Percentiles rank a stretch among this genome's conserved stretches.
Conservation (phyloP, 257 asterid species). For the Primulina huaijiensis region DNA sequence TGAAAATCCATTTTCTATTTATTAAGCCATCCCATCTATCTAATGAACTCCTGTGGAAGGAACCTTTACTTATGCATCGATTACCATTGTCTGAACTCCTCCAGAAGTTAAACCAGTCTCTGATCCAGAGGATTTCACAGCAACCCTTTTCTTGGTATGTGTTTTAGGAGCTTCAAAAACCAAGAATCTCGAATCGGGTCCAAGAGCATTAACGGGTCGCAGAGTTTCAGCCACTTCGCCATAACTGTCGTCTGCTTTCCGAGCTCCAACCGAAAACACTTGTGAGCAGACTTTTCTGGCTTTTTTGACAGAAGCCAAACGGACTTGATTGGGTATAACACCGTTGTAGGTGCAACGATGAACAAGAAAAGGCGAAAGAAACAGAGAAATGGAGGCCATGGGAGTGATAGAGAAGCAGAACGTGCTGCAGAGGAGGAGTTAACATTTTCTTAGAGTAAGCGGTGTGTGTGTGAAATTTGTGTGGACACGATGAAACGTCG, state of each 20-base stretch:
- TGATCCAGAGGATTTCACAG: constrained; percentile 47
- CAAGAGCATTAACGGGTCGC: constrained; percentile 23
- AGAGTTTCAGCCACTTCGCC: constrained; percentile 9
- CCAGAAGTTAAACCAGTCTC: constrained; percentile 39
- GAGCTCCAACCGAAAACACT: constrained; percentile 19
- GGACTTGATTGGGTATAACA: constrained; percentile 15
- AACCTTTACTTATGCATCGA: background rate
- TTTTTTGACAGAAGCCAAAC: constrained; percentile 16
- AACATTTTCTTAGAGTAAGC: constrained; percentile 33
- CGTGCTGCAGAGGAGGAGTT: constrained; percentile 27
- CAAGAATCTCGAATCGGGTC: constrained; percentile 22
- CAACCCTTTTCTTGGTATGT: constrained; percentile 28
- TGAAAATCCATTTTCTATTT: background rate
- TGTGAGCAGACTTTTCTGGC: constrained; percentile 28
- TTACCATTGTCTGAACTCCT: constrained; percentile 51
- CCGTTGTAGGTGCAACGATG: constrained; percentile 29
- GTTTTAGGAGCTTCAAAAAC: constrained; percentile 24
- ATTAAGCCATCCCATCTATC: background rate
- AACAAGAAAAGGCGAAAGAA: constrained; percentile 30
- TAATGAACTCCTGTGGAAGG: background rate
- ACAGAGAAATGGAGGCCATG: constrained; percentile 42
- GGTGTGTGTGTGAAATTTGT: constrained; percentile 37
- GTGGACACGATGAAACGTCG: constrained; percentile 53
- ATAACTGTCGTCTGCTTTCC: background rate
- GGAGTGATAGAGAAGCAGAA: constrained; percentile 22